phyloP scores from a whole-genome alignment of 2,329 filamentous ascomycete species.

The Harringtonia lauricola region DNA sequence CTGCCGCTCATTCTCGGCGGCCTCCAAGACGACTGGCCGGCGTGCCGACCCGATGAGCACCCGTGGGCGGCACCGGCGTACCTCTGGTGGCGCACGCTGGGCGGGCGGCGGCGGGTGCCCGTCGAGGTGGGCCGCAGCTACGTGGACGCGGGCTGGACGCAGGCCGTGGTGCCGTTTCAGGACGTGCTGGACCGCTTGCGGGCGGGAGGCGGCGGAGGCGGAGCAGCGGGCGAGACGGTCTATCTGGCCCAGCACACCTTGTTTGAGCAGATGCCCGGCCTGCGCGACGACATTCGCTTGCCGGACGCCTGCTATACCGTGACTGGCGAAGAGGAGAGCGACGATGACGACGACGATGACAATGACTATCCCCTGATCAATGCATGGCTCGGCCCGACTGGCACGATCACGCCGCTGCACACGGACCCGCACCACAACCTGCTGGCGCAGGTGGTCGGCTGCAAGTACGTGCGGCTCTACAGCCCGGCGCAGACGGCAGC shows the following conservation, averaged over 20 bases:
- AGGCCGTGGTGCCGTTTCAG: constrained; percentile 65
- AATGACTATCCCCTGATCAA: constrained; percentile 59
- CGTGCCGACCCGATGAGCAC: constrained; percentile 37
- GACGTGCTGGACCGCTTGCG: constrained; percentile 58
- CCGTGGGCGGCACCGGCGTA: constrained; percentile 69
- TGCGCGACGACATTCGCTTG: constrained; percentile 64
- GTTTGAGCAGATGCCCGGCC: constrained; percentile 66
- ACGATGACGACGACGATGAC: not conserved
- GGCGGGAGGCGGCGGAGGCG: not conserved
- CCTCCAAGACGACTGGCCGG: constrained; percentile 64
- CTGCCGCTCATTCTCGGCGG: constrained; percentile 38
- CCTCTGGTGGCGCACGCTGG: constrained; percentile 62
- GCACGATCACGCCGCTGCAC: constrained; percentile 85
- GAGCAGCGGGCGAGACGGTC: constrained; percentile 30
- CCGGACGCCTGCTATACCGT: constrained; percentile 77
- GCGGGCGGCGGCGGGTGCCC: constrained; percentile 69
- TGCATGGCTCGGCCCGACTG: constrained; percentile 83
- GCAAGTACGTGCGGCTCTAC: constrained; percentile 88
- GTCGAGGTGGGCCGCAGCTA: constrained; percentile 82
- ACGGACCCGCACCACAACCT: constrained; percentile 93
- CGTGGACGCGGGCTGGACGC: constrained; percentile 74
- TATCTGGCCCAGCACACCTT: constrained; percentile 93
- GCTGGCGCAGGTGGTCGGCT: constrained; percentile 76
- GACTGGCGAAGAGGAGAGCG: constrained; percentile 26
- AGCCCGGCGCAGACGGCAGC: constrained; percentile 46